These are phyloP conservation scores for Phlebiopsis gigantea DNA, from an alignment of 768 basidiomycete genomes.

Conservation along the genomic window DNA sequence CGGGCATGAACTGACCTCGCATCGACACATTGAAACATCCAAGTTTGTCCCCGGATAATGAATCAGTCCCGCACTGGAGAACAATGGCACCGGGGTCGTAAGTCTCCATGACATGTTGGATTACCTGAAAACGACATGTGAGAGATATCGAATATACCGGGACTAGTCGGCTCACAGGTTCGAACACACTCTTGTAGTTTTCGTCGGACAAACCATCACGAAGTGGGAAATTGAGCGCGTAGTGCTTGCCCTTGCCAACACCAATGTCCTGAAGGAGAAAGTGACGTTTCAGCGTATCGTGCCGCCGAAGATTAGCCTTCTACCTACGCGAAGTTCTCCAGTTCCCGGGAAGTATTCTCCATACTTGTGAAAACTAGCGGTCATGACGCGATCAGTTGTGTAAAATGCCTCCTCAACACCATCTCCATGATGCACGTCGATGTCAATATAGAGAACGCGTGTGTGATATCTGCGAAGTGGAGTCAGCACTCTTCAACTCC, in stretches of 20 bases:
- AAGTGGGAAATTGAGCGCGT: conserved; percentile 91
- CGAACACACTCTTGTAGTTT: conserved; percentile 91
- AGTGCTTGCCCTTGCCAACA: conserved; percentile 90
- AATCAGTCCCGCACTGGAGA: conserved; percentile 96
- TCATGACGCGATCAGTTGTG: conserved; percentile 98
- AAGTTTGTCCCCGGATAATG: conserved; percentile 91
- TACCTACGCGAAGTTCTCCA: conserved; percentile 82
- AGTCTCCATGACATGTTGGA: conserved; percentile 88
- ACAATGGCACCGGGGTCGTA: conserved; percentile 95
- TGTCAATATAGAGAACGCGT: conserved; percentile 95
- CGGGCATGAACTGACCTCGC: too few species aligned
- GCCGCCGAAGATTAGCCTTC: not conserved
- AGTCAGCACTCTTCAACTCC: not conserved
- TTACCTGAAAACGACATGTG: conserved; percentile 54
- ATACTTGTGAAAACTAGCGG: conserved; percentile 96
- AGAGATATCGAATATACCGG: not conserved
- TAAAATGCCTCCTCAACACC: conserved; percentile 99
- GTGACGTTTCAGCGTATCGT: not conserved
- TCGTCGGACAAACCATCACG: conserved; percentile 95
- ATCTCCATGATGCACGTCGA: conserved; percentile 98
- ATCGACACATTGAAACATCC: conserved; percentile 96
- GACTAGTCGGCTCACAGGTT: conserved; percentile 59
- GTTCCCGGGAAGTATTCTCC: conserved; percentile 99
- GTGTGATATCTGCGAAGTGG: conserved; percentile 69
- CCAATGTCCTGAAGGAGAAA: conserved; percentile 67